Conservation (phyloP, 139 green algal species). For the Ulvella scutata region DNA sequence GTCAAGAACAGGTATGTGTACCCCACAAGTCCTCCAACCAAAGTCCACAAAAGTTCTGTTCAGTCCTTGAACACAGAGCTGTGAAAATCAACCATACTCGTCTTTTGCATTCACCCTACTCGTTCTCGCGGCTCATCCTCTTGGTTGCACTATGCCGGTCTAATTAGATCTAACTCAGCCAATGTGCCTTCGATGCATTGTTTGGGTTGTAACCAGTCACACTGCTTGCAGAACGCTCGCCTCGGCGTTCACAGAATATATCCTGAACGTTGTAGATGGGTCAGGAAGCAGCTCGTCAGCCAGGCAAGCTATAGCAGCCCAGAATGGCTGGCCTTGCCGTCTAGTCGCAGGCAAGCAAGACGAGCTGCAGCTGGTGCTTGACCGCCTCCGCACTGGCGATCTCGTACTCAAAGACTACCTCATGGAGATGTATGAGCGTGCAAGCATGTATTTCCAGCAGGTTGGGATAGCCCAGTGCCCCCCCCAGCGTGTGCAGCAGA, state of each 20-base stretch:
- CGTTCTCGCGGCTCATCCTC: no score
- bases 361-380: neutral
- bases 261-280: neutral
- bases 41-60: no score
- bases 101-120: no score
- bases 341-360: neutral
- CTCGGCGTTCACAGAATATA: neutral
- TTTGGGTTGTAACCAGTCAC: no score
- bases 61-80: no score
- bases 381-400: neutral
- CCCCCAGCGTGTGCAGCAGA: neutral
- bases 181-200: no score
- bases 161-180: no score
- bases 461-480: neutral
- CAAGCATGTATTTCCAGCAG: neutral
- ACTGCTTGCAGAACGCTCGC: neutral
- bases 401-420: neutral
- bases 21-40: no score
- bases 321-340: neutral
- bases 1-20: neutral
- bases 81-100: no score
- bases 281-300: neutral
- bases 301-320: neutral
- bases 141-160: no score
- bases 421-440: neutral